Evolutionary conservation across 2,329 filamentous ascomycete species (phyloP), one percentile per base, ranked within the genome.

Genomic region (Penicillium sp.): DNA sequence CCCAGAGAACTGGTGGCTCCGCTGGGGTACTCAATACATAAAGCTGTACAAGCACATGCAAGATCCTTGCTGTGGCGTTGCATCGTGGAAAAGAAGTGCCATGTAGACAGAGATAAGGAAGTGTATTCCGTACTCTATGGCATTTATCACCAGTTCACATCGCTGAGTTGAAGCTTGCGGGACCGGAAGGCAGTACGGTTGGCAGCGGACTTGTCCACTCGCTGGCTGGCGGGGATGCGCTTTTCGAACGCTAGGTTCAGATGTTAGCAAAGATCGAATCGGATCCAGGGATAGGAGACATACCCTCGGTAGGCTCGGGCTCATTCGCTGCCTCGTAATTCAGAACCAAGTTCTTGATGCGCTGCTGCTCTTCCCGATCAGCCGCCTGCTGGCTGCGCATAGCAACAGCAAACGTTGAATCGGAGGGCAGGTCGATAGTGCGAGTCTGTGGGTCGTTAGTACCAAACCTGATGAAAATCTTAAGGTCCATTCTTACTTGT

Each of bases 371-470:
- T 68, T 96, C 94, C 47, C 88, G 87, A 69, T 97, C 92, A 2
- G 91, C 92, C 73, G 95, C 89, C 69, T 96, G 92, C 75, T 97
- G 92, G 54, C 84, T 91, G 69, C 90, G 94, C 91, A 99, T 94
- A 39, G 94, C 94, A 59, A 97, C 83, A 5, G 94, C 94, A 74
- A 99, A 96, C 44, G 85, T 92, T 0, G 94, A 97, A 70, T 99
- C 89, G 2, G 92, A 86, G 4, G 79, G 79, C 43, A 97, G 78
- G 64, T 94, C 91, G 62, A 97, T 92, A 5, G 89, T 94, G 45
- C 89, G 89, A 20, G 92, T 96, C 89, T 95, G 63, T 27, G 48
- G 11, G 47, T 20, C 39, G 46, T 69, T 42, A 64, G 57, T 38
- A 59, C 51, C 16, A 18, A 20, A 2, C 6, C 9, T 38, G 4